phyloP scores from a whole-genome alignment of 2,329 filamentous ascomycete genomes.

The Trichoderma breve region DNA sequence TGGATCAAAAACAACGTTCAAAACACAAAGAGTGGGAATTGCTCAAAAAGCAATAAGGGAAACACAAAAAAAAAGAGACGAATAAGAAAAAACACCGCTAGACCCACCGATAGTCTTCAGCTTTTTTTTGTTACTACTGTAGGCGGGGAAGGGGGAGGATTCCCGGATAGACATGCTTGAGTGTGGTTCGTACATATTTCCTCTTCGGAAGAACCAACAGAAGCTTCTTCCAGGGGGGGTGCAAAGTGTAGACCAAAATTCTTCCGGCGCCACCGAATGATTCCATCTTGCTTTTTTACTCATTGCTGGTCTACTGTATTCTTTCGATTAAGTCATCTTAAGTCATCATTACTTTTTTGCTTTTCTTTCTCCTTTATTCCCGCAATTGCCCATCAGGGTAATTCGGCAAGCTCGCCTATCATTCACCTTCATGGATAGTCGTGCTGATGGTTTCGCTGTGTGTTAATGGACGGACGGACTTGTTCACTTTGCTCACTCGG shows the following conservation, averaged over 20 bases:
- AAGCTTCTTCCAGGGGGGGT: not conserved
- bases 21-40: not conserved
- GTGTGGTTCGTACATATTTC: not conserved
- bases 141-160: not conserved
- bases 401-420: not conserved
- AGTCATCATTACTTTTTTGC: not conserved
- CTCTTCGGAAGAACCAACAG: not conserved
- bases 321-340: not conserved
- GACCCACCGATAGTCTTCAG: not conserved
- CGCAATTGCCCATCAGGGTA: not conserved
- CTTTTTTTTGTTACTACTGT: not conserved
- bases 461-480: not conserved
- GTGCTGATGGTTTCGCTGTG: not conserved
- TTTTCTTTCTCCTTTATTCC: not conserved
- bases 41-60: not conserved
- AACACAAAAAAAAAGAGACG: not conserved
- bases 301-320: not conserved
- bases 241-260: not conserved
- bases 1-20: not conserved
- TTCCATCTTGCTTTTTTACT: not conserved
- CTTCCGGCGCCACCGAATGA: constrained; percentile 4
- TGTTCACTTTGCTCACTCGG: not conserved
- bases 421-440: not conserved
- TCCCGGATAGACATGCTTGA: not conserved
- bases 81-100: not conserved